A percentile compares a stretch with the other conserved stretches of the same genome.
Evolutionary conservation across 768 basidiomycete genomes (phyloP).

Genomic region (Calocybe gangraenosa): DNA sequence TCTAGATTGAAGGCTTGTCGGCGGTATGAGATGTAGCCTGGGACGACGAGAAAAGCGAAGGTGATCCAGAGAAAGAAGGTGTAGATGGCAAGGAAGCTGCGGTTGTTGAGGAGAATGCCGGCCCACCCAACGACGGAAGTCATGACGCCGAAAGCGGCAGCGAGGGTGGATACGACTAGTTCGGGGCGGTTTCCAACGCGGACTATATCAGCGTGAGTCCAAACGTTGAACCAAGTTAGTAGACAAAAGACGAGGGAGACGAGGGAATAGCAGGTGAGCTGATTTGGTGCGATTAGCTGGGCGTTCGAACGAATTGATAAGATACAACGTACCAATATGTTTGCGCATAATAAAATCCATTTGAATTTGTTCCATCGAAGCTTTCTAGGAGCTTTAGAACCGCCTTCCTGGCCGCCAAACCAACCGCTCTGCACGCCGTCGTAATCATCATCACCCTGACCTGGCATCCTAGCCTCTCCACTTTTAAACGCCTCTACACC

Average conservation of each 20-base stretch:
- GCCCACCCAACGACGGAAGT: constrained; percentile 76
- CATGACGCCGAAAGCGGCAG: constrained; percentile 53
- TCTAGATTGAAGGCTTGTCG: constrained; percentile 54
- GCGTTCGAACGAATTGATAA: neutral
- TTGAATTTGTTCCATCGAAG: constrained; percentile 84
- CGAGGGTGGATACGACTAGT: constrained; percentile 66
- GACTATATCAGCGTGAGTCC: constrained; percentile 61
- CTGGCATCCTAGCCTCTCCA: constrained; percentile 38
- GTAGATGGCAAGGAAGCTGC: constrained; percentile 76
- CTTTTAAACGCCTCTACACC: constrained; percentile 53
- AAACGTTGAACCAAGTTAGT: constrained; percentile 77
- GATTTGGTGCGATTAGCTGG: constrained; percentile 5
- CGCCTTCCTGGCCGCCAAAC: constrained; percentile 25
- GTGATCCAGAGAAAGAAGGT: constrained; percentile 74
- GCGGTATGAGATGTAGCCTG: constrained; percentile 80
- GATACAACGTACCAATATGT: constrained; percentile 36
- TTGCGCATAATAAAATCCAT: constrained; percentile 70
- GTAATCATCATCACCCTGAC: constrained; percentile 37
- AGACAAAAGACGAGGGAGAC: constrained; percentile 59
- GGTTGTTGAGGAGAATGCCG: constrained; percentile 83
- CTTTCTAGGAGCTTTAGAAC: constrained; percentile 23
- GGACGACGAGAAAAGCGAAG: constrained; percentile 67
- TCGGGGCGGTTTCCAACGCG: constrained; percentile 64
- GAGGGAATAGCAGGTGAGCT: constrained; percentile 57
- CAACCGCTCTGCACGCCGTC: constrained; percentile 30